Conservation (phyloP, 192 early-diverging fungal species). For the Backusella luteola region DNA sequence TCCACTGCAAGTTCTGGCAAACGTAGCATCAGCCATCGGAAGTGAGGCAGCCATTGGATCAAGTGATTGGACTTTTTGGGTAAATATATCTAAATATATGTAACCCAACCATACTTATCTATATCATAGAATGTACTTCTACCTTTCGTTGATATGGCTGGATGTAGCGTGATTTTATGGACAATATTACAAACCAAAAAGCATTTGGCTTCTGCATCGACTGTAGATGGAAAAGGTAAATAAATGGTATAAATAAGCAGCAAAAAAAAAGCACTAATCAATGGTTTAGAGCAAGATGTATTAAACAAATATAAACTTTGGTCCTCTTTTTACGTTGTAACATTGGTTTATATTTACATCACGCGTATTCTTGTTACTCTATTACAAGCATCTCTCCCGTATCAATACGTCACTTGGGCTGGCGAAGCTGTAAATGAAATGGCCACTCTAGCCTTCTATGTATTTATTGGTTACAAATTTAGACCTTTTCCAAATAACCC, state of each 20-base stretch:
- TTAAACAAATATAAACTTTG: conserved; percentile 52
- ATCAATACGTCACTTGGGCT: conserved; percentile 49
- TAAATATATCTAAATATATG: conserved; percentile 20
- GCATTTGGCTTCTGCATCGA: conserved; percentile 42
- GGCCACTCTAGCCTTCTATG: conserved; percentile 48
- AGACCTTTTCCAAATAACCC: conserved; percentile 50
- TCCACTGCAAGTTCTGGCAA: conserved; percentile 52
- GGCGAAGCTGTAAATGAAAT: conserved; percentile 47
- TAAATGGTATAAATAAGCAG: background rate
- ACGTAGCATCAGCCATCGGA: conserved; percentile 44
- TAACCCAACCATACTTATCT: background rate
- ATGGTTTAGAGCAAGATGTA: conserved; percentile 37
- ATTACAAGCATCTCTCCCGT: conserved; percentile 47
- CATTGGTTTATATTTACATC: conserved; percentile 49
- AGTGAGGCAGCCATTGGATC: conserved; percentile 53
- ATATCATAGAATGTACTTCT: conserved; percentile 33
- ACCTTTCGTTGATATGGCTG: conserved; percentile 46
- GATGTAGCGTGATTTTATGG: conserved; percentile 46
- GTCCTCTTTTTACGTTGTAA: conserved; percentile 53
- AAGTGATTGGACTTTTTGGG: conserved; percentile 51
- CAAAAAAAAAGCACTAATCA: background rate
- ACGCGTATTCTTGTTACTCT: conserved; percentile 48
- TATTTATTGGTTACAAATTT: conserved; percentile 54
- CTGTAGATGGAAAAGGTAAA: conserved; percentile 53
- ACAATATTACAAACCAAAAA: conserved; percentile 53